Conservation (phyloP, 2,329 filamentous ascomycete genomes). For the Cladophialophora yegresii region DNA sequence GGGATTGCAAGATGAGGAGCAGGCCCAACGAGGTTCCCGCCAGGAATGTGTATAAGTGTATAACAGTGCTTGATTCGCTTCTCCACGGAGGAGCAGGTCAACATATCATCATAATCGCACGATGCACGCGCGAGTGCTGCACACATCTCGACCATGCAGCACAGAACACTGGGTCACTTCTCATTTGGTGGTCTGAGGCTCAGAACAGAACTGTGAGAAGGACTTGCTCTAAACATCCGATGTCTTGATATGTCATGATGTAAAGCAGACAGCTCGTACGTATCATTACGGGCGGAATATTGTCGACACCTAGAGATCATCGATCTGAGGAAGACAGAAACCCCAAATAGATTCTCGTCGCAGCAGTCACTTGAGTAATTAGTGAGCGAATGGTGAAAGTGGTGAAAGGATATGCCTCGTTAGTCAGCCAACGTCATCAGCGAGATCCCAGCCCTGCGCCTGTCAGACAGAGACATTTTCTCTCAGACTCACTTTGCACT, state of each 20-base stretch:
- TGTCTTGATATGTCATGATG: not conserved
- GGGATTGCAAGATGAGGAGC: slow-evolving; percentile 26
- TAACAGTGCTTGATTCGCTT: not conserved
- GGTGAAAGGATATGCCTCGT: not conserved
- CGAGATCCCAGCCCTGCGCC: not conserved
- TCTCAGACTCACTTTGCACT: not conserved
- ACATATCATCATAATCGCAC: not conserved
- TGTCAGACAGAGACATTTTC: not conserved
- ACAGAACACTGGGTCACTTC: not conserved
- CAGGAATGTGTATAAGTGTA: not conserved
- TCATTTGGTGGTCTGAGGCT: not conserved
- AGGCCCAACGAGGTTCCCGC: not conserved
- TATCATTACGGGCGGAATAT: not conserved
- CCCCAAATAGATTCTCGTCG: not conserved
- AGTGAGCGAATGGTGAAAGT: too few species aligned
- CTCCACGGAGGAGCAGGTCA: not conserved
- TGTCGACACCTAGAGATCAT: not conserved
- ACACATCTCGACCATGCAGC: not conserved
- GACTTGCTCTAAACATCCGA: not conserved
- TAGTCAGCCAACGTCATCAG: not conserved
- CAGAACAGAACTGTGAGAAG: not conserved
- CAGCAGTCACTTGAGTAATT: too few species aligned
- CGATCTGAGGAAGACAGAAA: slow-evolving; percentile 10
- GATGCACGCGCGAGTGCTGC: not conserved
- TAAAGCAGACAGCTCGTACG: not conserved